These are phyloP conservation scores for Pyropia haitanensis DNA, from an alignment of 23 red algal genomes.

Conservation along the genomic window DNA sequence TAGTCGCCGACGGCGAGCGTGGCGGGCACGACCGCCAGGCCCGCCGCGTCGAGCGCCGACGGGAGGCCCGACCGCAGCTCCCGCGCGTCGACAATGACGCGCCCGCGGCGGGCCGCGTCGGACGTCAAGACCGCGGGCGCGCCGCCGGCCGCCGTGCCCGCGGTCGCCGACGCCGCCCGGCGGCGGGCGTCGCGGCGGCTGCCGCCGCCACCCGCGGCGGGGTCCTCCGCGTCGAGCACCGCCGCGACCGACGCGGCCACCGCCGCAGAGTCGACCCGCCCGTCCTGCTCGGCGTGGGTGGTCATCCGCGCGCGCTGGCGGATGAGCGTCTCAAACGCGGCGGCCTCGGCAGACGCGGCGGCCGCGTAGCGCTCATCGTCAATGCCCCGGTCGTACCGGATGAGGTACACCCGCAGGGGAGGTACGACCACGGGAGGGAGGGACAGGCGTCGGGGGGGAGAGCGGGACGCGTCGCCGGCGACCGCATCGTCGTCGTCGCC, in stretches of 20 bases:
- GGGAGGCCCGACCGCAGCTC: constrained; percentile 77
- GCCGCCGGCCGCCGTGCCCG: too few species aligned
- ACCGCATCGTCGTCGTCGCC: background rate
- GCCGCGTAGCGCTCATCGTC: constrained; percentile 67
- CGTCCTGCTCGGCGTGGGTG: constrained; percentile 62
- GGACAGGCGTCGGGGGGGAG: too few species aligned
- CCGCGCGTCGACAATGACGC: constrained; percentile 71
- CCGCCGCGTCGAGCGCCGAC: constrained; percentile 43
- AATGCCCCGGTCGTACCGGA: constrained; percentile 63
- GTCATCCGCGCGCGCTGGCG: constrained; percentile 82
- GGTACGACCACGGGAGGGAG: too few species aligned
- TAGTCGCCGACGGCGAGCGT: constrained; percentile 92
- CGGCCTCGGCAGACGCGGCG: constrained; percentile 25
- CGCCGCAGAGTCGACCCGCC: constrained; percentile 23
- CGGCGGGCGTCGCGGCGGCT: too few species aligned
- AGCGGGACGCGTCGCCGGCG: constrained; percentile 7
- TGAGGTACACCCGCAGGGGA: constrained; percentile 59
- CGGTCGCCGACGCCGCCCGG: too few species aligned
- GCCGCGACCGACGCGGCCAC: constrained; percentile 12
- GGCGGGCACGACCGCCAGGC: constrained; percentile 38
- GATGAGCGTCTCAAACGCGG: constrained; percentile 84
- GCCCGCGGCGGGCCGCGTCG: background rate
- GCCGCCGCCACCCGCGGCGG: too few species aligned
- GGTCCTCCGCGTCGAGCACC: background rate
- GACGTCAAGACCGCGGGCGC: too few species aligned